A percentile compares a stretch with the other conserved stretches of the same genome.
phyloP scores from a whole-genome alignment of 1,139 yeast genomes.

The Blastobotrys ciferrii region DNA sequence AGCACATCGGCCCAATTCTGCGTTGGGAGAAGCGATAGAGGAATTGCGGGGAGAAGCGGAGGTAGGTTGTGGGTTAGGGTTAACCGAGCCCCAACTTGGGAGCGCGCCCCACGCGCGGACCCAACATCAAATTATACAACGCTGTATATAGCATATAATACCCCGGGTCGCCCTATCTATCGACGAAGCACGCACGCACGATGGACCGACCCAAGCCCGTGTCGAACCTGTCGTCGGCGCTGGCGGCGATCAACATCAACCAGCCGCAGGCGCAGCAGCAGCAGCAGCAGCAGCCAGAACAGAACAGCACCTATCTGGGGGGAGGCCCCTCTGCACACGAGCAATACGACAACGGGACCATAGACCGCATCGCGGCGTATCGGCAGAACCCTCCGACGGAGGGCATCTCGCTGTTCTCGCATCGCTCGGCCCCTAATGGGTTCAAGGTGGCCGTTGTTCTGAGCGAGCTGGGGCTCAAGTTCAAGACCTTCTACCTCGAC shows the following conservation, averaged over 20 bases:
- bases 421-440: slow-evolving; percentile 87
- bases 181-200: neutral
- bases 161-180: too few relatives aligned
- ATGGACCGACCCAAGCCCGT: slow-evolving; percentile 20
- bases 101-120: neutral
- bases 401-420: slow-evolving; percentile 86
- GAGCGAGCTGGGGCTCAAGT: slow-evolving; percentile 75
- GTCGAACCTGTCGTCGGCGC: slow-evolving; percentile 35
- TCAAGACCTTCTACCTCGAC: slow-evolving; percentile 82
- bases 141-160: too few relatives aligned
- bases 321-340: slow-evolving; percentile 13
- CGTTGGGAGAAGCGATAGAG: neutral
- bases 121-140: neutral
- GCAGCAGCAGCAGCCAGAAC: slow-evolving; percentile 10
- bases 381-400: slow-evolving; percentile 76
- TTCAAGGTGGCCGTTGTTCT: slow-evolving; percentile 91
- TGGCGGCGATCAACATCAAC: slow-evolving; percentile 31
- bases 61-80: neutral
- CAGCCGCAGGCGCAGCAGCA: slow-evolving; percentile 13
- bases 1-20: too few relatives aligned
- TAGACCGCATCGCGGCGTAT: slow-evolving; percentile 63
- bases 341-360: slow-evolving; percentile 17
- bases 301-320: slow-evolving; percentile 13
- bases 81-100: neutral
- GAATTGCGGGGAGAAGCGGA: neutral